A percentile compares a stretch with the other conserved stretches of the same genome.
These are phyloP conservation scores for Aspergillus melleus DNA, from an alignment of 2,329 filamentous ascomycete species.

Conservation along the genomic window DNA sequence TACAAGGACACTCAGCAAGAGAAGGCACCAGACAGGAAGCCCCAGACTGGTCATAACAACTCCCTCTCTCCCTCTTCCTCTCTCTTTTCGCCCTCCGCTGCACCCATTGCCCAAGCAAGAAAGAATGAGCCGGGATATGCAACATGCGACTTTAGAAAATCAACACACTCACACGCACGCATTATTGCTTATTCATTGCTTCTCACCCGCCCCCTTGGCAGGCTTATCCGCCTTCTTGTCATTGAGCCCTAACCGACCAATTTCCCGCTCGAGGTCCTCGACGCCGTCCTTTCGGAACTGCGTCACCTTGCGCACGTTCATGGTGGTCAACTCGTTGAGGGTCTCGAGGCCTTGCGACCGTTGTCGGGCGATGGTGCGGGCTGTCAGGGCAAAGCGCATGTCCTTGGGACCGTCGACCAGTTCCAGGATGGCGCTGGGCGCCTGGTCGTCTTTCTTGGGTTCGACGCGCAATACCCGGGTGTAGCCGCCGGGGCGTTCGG, in stretches of 20 bases:
- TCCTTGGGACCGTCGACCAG: constrained; percentile 93
- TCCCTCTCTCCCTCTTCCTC: background rate
- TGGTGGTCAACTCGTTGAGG: constrained; percentile 69
- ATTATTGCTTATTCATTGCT: constrained; percentile 11
- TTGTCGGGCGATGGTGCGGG: constrained; percentile 71
- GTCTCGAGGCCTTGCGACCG: constrained; percentile 53
- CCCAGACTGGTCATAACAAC: background rate
- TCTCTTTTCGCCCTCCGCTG: background rate
- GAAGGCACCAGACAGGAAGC: background rate
- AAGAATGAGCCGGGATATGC: no score
- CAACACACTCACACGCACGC: background rate
- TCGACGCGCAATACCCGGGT: constrained; percentile 92
- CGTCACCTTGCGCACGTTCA: constrained; percentile 83
- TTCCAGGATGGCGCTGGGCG: constrained; percentile 85
- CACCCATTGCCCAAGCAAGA: background rate
- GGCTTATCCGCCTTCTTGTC: constrained; percentile 25
- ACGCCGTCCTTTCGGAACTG: constrained; percentile 68
- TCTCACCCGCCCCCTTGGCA: constrained; percentile 18
- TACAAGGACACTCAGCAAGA: background rate
- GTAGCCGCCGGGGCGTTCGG: constrained; percentile 80
- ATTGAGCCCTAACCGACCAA: constrained; percentile 59
- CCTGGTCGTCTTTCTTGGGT: constrained; percentile 84
- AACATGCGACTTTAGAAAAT: background rate
- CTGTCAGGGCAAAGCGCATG: constrained; percentile 92
- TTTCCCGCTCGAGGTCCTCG: constrained; percentile 64